A percentile compares a stretch with the other conserved stretches of the same genome.
These are phyloP conservation scores for Botrytis fabae DNA, from an alignment of 2,329 filamentous ascomycete genomes.

Conservation along the genomic window DNA sequence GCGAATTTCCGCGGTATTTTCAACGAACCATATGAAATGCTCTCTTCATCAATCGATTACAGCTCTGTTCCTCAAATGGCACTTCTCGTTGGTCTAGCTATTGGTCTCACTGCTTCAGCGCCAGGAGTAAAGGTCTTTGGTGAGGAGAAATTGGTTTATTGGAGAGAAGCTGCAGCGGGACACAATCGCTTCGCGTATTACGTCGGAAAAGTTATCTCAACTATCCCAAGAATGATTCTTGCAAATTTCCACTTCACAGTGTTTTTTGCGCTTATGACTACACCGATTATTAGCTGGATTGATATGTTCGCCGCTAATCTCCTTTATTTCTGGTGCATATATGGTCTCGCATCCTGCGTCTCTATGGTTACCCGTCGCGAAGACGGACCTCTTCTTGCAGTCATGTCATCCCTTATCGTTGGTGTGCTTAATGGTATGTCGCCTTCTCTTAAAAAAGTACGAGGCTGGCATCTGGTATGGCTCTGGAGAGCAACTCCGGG, in stretches of 20 bases:
- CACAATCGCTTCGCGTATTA: constrained; percentile 59
- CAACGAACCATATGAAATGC: constrained; percentile 50
- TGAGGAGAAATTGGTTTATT: constrained; percentile 49
- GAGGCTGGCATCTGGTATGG: constrained; percentile 50
- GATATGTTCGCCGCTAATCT: constrained; percentile 53
- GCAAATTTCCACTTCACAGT: constrained; percentile 55
- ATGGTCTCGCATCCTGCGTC: constrained; percentile 53
- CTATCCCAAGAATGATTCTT: constrained; percentile 45
- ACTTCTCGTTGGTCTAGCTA: constrained; percentile 54
- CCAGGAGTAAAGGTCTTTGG: constrained; percentile 51
- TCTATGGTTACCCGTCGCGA: constrained; percentile 57
- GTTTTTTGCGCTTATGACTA: constrained; percentile 33
- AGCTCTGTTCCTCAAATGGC: constrained; percentile 53
- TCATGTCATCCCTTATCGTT: constrained; percentile 55
- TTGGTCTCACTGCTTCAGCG: constrained; percentile 55
- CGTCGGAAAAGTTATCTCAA: constrained; percentile 53
- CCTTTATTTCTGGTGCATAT: constrained; percentile 48
- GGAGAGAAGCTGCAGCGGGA: constrained; percentile 56
- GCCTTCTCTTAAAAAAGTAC: constrained; percentile 50
- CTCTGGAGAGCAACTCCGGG: constrained; percentile 52
- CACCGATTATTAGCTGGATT: constrained; percentile 10
- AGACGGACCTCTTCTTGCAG: constrained; percentile 57
- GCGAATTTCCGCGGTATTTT: constrained; percentile 56
- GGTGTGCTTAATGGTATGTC: constrained; percentile 56
- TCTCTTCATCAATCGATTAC: constrained; percentile 55